These are phyloP conservation scores for Hordeum marinum DNA, from an alignment of 176 grass and related monocot species.

Conservation along the genomic window DNA sequence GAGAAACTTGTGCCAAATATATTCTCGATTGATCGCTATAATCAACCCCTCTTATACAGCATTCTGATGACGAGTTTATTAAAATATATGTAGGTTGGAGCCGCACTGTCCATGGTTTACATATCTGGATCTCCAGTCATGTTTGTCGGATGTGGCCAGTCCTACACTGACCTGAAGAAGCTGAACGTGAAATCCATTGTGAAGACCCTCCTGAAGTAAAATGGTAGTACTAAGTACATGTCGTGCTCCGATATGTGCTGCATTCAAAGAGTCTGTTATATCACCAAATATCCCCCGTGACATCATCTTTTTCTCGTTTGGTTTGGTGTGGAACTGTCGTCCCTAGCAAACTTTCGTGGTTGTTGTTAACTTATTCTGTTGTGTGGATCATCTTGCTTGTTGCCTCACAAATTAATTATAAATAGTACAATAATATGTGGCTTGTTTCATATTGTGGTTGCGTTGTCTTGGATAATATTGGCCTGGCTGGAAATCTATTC, in stretches of 20 bases:
- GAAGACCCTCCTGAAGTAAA: conserved; percentile 90
- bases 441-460: neutral
- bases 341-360: neutral
- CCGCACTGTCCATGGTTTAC: conserved; percentile 86
- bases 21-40: neutral
- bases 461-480: neutral
- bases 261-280: neutral
- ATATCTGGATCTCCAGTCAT: conserved; percentile 93
- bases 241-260: conserved; percentile 1
- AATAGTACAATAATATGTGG: neutral
- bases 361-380: neutral
- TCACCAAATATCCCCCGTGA: conserved; percentile 35
- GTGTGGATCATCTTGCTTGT: neutral
- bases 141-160: conserved; percentile 90
- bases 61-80: neutral
- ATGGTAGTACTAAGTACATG: conserved; percentile 16
- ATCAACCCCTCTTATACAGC: neutral
- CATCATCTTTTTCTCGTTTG: conserved; percentile 40
- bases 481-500: neutral
- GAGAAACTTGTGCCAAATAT: conserved; percentile 3
- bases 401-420: neutral
- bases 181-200: conserved; percentile 92
- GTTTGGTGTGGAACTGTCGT: conserved; percentile 13
- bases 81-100: conserved; percentile 61
- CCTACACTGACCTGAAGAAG: conserved; percentile 96